Evolutionary conservation across 2,329 filamentous ascomycete species (phyloP).

Genomic region (Aspergillus sp.): DNA sequence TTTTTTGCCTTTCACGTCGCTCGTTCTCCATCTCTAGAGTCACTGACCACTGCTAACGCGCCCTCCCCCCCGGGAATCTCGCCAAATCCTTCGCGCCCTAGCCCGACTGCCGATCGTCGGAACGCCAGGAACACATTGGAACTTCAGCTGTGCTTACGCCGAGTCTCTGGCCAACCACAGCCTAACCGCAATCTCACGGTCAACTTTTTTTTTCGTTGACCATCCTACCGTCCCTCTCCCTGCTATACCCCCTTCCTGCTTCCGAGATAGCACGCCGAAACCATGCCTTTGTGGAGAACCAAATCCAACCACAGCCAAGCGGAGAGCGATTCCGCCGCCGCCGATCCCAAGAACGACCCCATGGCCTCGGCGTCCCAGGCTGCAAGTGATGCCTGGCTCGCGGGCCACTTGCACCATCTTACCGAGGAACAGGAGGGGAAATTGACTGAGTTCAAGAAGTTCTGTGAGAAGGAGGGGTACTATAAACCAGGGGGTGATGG

Average conservation of each 20-base stretch:
- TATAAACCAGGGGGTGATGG: constrained; percentile 40
- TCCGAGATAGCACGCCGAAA: neutral
- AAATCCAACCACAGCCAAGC: constrained; percentile 31
- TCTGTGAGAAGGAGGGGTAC: constrained; percentile 63
- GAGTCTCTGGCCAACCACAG: constrained; percentile 1
- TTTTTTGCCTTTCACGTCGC: neutral
- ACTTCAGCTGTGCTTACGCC: constrained; percentile 6
- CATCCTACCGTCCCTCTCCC: neutral
- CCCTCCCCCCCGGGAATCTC: neutral
- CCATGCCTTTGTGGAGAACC: constrained; percentile 31
- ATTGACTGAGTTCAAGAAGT: constrained; percentile 69
- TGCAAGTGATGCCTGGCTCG: constrained; percentile 37
- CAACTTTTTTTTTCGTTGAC: neutral
- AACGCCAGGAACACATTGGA: neutral
- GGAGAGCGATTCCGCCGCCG: constrained; percentile 25
- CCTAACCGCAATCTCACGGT: neutral
- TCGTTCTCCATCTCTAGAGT: neutral
- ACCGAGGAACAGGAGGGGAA: constrained; percentile 66
- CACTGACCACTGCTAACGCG: neutral
- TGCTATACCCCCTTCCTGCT: neutral
- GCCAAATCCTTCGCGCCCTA: neutral
- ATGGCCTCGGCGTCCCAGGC: constrained; percentile 37
- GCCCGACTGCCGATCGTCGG: neutral
- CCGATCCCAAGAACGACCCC: constrained; percentile 36
- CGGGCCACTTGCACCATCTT: constrained; percentile 78